Evolutionary conservation across 1,284 basidiomycete species (phyloP).

Genomic region (Ganoderma meredithae): DNA sequence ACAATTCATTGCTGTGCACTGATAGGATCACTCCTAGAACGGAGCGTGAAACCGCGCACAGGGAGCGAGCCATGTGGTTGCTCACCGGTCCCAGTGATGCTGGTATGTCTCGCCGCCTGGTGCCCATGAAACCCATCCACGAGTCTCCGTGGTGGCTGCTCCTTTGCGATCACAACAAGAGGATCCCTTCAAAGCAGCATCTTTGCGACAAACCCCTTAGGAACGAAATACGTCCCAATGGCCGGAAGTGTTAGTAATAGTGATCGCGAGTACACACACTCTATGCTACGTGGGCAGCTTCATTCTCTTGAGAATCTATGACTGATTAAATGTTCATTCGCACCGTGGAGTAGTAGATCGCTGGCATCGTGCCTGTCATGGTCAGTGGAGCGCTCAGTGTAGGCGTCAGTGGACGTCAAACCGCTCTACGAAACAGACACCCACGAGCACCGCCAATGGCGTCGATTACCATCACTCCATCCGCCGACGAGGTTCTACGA

Average conservation of each 20-base stretch:
- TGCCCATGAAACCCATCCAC: neutral
- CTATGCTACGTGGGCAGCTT: neutral
- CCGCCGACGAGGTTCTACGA: neutral
- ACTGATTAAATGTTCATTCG: neutral
- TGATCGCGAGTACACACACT: neutral
- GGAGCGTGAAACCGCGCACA: neutral
- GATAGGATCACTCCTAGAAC: neutral
- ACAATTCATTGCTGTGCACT: neutral
- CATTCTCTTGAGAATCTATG: neutral
- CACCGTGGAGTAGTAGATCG: neutral
- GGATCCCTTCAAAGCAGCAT: neutral
- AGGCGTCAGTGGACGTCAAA: neutral
- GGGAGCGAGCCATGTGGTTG: neutral
- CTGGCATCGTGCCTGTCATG: neutral
- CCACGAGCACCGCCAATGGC: neutral
- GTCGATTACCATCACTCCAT: neutral
- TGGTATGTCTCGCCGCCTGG: neutral
- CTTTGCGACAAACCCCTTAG: neutral
- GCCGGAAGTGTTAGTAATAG: neutral
- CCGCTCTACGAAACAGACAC: neutral
- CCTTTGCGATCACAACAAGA: neutral
- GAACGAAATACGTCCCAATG: neutral
- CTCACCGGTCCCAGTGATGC: neutral
- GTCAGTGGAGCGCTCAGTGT: neutral
- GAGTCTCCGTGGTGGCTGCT: neutral